A percentile compares a stretch with the other conserved stretches of the same genome.
Evolutionary conservation across 2,329 filamentous ascomycete genomes (phyloP).

Genomic region (Pseudocercospora eumusae): DNA sequence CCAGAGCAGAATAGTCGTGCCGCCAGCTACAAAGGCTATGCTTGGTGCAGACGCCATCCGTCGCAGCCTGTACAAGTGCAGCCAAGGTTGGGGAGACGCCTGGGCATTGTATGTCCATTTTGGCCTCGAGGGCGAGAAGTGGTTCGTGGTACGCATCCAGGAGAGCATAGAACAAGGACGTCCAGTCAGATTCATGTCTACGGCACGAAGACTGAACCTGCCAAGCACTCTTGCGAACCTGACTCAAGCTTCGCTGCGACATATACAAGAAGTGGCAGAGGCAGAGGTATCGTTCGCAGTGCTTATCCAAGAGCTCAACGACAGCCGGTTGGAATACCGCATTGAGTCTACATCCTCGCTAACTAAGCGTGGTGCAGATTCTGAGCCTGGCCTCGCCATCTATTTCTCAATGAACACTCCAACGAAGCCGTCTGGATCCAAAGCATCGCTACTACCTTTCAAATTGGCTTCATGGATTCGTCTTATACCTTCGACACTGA

Average conservation of each 20-base stretch:
- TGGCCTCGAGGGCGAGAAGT: conserved; percentile 71
- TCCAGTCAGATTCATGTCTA: conserved; percentile 23
- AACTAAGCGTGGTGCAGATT: conserved; percentile 7
- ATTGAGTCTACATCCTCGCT: conserved; percentile 24
- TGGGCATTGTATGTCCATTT: conserved; percentile 75
- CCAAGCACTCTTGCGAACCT: not conserved
- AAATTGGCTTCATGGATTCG: conserved; percentile 17
- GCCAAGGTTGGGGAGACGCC: conserved; percentile 65
- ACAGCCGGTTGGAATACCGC: conserved; percentile 28
- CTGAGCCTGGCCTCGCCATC: conserved; percentile 9
- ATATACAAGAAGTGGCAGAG: conserved; percentile 45
- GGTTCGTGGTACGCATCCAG: conserved; percentile 72
- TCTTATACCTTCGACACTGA: conserved; percentile 17
- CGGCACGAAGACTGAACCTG: conserved; percentile 22
- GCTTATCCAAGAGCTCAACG: conserved; percentile 31
- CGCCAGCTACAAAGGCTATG: conserved; percentile 53
- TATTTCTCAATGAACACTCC: conserved; percentile 13
- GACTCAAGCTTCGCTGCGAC: conserved; percentile 28
- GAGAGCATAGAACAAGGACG: conserved; percentile 30
- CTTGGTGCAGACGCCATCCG: conserved; percentile 66
- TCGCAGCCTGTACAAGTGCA: conserved; percentile 65
- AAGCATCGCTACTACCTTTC: conserved; percentile 1
- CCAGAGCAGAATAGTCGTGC: not conserved
- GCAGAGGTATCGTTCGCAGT: conserved; percentile 38
- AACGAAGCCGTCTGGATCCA: conserved; percentile 1